Evolutionary conservation across 805 yeast genomes (phyloP).

Genomic region (Saccharomyces eubayanus): DNA sequence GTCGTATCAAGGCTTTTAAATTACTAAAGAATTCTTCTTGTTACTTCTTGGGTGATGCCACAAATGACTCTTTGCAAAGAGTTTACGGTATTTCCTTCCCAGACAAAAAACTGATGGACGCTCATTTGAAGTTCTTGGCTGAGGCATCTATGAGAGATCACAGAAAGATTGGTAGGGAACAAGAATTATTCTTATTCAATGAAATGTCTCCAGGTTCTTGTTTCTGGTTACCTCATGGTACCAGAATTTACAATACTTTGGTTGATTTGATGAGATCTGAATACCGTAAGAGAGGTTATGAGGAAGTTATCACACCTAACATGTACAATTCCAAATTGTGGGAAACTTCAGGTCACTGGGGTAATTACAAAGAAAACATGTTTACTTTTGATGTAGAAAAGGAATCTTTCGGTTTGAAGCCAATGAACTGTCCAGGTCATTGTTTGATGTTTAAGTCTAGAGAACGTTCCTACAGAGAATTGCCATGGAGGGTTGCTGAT

Average conservation of each 20-base stretch:
- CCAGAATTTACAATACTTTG: constrained; percentile 89
- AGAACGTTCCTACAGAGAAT: constrained; percentile 91
- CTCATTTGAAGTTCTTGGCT: constrained; percentile 84
- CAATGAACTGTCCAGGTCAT: constrained; percentile 90
- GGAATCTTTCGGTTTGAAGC: constrained; percentile 89
- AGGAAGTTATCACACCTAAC: constrained; percentile 97
- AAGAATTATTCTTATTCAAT: constrained; percentile 89
- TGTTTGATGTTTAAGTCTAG: constrained; percentile 86
- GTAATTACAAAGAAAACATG: constrained; percentile 94
- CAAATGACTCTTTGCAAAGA: constrained; percentile 93
- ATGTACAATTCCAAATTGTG: constrained; percentile 96
- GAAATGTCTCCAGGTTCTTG: constrained; percentile 97
- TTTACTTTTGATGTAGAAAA: constrained; percentile 94
- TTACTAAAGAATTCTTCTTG: constrained; percentile 92
- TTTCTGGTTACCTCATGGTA: constrained; percentile 98
- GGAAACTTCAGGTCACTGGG: constrained; percentile 99
- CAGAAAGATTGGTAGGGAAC: constrained; percentile 92
- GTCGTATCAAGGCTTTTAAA: constrained; percentile 89
- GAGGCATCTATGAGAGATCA: constrained; percentile 96
- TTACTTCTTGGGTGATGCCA: constrained; percentile 87
- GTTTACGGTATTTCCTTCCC: constrained; percentile 98
- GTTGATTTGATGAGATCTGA: constrained; percentile 72
- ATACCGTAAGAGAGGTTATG: constrained; percentile 89
- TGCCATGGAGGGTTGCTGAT: constrained; percentile 98
- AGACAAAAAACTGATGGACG: constrained; percentile 92